Evolutionary conservation across 202 grass and related monocot genomes (phyloP), one percentile per base, ranked within the genome.

Genomic region (Carex sylvatica): DNA sequence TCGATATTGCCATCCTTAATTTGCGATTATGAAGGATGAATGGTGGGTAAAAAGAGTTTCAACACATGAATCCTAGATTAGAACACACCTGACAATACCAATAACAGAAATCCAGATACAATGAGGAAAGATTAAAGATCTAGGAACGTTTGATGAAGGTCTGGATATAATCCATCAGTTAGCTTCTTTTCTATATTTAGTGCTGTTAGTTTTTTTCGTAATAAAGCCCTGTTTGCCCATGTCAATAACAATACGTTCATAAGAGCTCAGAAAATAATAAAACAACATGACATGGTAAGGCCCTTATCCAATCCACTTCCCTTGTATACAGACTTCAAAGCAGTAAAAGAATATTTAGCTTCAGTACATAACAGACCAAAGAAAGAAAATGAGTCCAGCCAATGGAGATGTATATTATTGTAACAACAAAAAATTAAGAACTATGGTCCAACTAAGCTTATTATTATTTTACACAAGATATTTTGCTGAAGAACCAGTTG

Each of bases 131-230:
- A 49, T 49, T 49, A 14, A 69, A 38, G 15, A 72, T 72, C 69
- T 47, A 14, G 19, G 19, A 70, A 70, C 10, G 13, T 2, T 24
- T 2, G 40, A 14, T 18, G 49, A 72, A 35, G 22, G 9, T 33
- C 18, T 35, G 51, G 73, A 56, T 31, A 76, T 56, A n/a, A 35
- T 58, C 51, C 51, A 76, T 56, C 7, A 58, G 15, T 76, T 58
- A 1, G 5, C 7, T 19, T 77, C 13, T 77, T 77, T 77, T 77
- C 74, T 77, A 77, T 22, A 77, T 36, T 77, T 58, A 77, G 30
- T 38, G 51, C 14, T 77, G 26, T 59, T 77, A 77, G 0, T 35
- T 38, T 16, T 15, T 31, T 77, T 31, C 28, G 28, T 31, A 77
- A 77, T n/a, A 59, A 59, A 77, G 30, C 24, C 58, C 3, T 59